These are phyloP conservation scores for Rauvolfia tetraphylla DNA, from an alignment of 257 asterid genomes.

Conservation along the genomic window DNA sequence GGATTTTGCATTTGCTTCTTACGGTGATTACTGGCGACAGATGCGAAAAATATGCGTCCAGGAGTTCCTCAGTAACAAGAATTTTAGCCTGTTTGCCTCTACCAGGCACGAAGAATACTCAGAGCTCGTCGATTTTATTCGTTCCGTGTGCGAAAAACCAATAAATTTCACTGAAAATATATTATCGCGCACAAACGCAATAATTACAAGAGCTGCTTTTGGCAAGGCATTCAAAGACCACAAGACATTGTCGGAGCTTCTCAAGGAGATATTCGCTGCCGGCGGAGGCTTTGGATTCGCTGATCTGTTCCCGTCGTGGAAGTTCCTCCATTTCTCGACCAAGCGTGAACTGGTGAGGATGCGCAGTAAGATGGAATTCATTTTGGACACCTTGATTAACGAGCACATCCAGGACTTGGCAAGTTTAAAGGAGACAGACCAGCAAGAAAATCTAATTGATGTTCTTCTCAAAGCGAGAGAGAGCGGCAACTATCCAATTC, in stretches of 20 bases:
- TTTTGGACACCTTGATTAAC: background rate
- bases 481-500: background rate
- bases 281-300: constrained; percentile 1
- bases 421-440: background rate
- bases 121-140: background rate
- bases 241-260: background rate
- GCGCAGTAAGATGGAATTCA: background rate
- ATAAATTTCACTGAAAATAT: background rate
- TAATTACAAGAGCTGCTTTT: background rate
- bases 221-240: constrained; percentile 2
- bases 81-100: background rate
- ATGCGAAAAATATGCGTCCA: constrained; percentile 19
- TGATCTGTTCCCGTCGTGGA: constrained; percentile 9
- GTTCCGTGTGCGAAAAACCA: background rate
- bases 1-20: constrained; percentile 12
- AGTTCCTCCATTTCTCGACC: constrained; percentile 15
- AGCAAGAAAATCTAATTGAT: background rate
- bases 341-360: background rate
- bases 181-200: background rate
- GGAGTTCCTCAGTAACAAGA: constrained; percentile 12
- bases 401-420: background rate
- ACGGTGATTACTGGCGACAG: constrained; percentile 26
- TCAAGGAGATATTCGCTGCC: background rate
- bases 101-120: constrained; percentile 10
- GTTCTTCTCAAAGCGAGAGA: background rate